These are phyloP conservation scores for Amborella trichopoda DNA, from an alignment of 164 flowering plant genomes.

Conservation along the genomic window DNA sequence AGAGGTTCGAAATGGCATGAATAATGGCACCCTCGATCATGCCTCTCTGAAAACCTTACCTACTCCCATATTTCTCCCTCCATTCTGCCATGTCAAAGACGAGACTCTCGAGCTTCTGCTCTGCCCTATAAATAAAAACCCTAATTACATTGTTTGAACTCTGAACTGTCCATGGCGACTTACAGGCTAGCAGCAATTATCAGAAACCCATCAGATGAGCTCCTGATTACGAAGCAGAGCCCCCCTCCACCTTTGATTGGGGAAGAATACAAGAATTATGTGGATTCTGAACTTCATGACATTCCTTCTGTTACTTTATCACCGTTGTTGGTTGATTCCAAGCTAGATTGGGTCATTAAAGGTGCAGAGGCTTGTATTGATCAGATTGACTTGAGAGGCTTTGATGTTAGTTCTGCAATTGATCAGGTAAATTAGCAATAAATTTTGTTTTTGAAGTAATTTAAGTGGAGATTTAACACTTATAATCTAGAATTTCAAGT, in stretches of 20 bases:
- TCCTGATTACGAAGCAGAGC: conserved; percentile 41
- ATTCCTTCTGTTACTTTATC: conserved; percentile 49
- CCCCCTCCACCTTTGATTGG: conserved; percentile 57
- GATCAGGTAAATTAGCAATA: conserved; percentile 23
- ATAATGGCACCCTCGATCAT: too few relatives aligned
- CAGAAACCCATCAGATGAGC: conserved; percentile 26
- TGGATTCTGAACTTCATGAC: conserved; percentile 89
- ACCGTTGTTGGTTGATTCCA: conserved; percentile 10
- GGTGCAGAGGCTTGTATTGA: conserved; percentile 24
- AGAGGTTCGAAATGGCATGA: too few relatives aligned
- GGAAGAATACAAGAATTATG: conserved; percentile 60
- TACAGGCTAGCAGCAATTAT: conserved; percentile 54
- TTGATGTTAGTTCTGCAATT: conserved; percentile 48
- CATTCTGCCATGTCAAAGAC: too few relatives aligned
- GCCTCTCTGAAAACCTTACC: too few relatives aligned
- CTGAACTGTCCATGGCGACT: conserved; percentile 39
- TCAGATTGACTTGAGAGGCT: conserved; percentile 24
- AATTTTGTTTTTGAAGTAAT: not conserved
- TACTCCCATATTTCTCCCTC: too few relatives aligned
- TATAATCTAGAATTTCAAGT: not conserved
- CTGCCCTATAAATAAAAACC: too few relatives aligned
- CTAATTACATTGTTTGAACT: too few relatives aligned
- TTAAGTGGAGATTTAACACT: not conserved
- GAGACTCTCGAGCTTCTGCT: too few relatives aligned
- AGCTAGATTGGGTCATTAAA: conserved; percentile 14